Evolutionary conservation across 306 rosid species (phyloP), one percentile per base, ranked within the genome.

Genomic region (Hylodesmum podocarpum): DNA sequence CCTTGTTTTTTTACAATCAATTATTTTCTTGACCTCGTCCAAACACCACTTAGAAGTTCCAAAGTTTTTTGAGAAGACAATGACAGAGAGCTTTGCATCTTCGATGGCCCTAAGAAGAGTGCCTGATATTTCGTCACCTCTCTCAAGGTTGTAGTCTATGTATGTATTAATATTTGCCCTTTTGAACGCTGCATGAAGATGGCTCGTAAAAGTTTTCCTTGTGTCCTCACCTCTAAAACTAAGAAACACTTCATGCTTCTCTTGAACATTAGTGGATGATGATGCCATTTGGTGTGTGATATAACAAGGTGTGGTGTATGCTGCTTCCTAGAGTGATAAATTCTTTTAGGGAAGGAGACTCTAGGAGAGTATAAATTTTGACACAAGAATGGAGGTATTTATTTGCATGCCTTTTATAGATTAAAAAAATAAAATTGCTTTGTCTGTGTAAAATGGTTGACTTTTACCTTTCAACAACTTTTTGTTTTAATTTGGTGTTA

Each of bases 211-310:
- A 4, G 25, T 66, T 9, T 41, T 66, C 8, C 81, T 25, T 1
- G 67, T 77, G 67, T 77, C 80, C 12, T 66, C 75, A 1, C 59
- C 68, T 39, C 59, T 46, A 4, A 53, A 77, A 59, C 81, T 53
- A 0, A 75, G 33, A 19, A 77, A 77, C 68, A 77, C 75, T 16
- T 66, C 68, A 0, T 25, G 81, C 10, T 6, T 22, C 1, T 16
- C 16, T 47, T 5, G 9, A 6, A 22, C 22, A 16, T 47, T 16
- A 8, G 54, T n/a, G 3, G 54, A 47, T 47, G 54, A 47, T n/a
- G 54, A 47, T 47, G 22, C 54, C 54, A 47, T 47, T 14, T 31
- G 1, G 2, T 8, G 4, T 62, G 4, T 18, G 29, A 11, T 61
- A 15, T 55, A 34, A 19, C 69, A 18, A 36, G 4, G 5, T 64